Base-by-base conservation (phyloP, 2,329 filamentous ascomycete species). In the Phyllosticta citribraziliensis region DNA sequence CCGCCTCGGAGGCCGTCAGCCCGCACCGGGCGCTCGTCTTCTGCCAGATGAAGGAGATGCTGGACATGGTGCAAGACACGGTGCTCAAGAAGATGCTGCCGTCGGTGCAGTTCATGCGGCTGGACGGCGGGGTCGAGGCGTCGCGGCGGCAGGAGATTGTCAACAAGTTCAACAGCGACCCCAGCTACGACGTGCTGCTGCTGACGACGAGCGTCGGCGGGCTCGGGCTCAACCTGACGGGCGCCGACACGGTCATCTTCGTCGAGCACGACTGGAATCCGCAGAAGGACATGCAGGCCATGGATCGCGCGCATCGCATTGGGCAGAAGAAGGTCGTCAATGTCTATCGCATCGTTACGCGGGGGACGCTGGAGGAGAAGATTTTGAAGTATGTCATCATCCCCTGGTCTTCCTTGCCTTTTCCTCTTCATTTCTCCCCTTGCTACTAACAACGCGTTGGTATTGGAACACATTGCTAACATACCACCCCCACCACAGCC, bases 311-410 rank as follows among this genome's bases (percentile, higher is more conserved):
- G 9, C 94, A 99, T 80, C 87, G 94, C 67, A 97, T 99, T 69
- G 94, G 94, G 1, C 94, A 99, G 79, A 99, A 99, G 85, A 99
- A 97, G 83, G 94, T 97, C 47, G 94, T 99, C 67, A 99, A 99
- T 70, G 94, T 99, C 17, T 99, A 99, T 75, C 91, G 94, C 24
- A 82, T 99, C 66, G 94, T 99, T 69, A 99, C 94, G 5, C 84
- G 94, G 66, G 94, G 94, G 64, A 99, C 95, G 1, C 78, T 99
- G 56, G 94, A 99, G 75, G 94, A 99, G 80, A 99, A 99, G 84
- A 99, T 99, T 70, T 79, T 99, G 70, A 88, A 82, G 84, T 86
- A 80, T 70, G 82, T 79, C 17, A n/a, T 2, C 40, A 12, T n/a
- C 17, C 20, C 54, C 20, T 30, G 9, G 9, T 30, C 8, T 30